A percentile compares a stretch with the other conserved stretches of the same genome.
Evolutionary conservation across 176 grass and related monocot genomes (phyloP).

Genomic region (Juncus effusus): DNA sequence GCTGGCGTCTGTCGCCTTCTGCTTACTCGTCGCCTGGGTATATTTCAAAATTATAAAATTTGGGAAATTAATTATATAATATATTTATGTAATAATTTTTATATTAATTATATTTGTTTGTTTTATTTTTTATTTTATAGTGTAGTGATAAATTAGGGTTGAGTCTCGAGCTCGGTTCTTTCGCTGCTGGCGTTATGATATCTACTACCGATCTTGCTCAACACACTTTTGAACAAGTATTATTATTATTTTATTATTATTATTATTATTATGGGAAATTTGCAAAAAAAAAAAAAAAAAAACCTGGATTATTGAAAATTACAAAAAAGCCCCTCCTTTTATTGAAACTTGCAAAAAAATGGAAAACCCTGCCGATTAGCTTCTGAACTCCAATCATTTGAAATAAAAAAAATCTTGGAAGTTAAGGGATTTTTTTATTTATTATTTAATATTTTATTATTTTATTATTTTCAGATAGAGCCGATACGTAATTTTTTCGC

Average conservation of each 20-base stretch:
- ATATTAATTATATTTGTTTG: conserved; percentile 15
- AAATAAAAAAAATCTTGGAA: not conserved
- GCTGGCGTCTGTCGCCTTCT: conserved; percentile 96
- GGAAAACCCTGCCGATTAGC: no score
- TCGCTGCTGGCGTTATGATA: conserved; percentile 99
- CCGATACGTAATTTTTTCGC: conserved; percentile 98
- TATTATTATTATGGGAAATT: not conserved
- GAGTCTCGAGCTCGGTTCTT: conserved; percentile 98
- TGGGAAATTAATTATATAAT: conserved; percentile 6
- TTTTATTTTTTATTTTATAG: conserved; percentile 39
- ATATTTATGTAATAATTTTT: conserved; percentile 3
- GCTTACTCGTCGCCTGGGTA: conserved; percentile 96
- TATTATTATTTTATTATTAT: conserved; percentile 21
- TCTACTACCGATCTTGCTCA: conserved; percentile 96
- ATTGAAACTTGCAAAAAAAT: no score
- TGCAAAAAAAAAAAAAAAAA: conserved; percentile 1
- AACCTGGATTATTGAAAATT: not conserved
- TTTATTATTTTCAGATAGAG: conserved; percentile 97
- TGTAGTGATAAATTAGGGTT: conserved; percentile 99
- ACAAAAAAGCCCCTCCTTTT: no score
- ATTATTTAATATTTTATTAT: conserved; percentile 84
- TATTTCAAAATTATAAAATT: conserved; percentile 35
- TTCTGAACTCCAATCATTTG: no score
- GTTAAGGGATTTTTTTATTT: conserved; percentile 35
- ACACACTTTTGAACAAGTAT: conserved; percentile 97